phyloP scores from a whole-genome alignment of 1,139 yeast species.

The Kodamaea alishanica region DNA sequence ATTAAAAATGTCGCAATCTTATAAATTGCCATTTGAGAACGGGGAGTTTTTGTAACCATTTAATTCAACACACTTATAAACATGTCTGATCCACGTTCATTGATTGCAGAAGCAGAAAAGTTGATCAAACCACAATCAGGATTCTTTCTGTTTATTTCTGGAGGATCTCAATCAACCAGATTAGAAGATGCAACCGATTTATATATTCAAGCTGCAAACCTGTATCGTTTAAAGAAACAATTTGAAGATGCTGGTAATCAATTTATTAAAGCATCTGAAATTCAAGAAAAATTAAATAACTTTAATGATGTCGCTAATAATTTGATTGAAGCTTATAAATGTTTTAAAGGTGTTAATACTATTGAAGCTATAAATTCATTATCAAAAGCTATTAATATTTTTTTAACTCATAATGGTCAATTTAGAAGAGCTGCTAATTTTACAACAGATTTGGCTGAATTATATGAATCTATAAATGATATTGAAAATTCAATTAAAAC shows the following conservation, averaged over 20 bases:
- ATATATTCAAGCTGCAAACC: constrained; percentile 87
- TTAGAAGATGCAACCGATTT: constrained; percentile 91
- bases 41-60: too few species aligned
- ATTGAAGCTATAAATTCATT: constrained; percentile 76
- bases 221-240: constrained; percentile 73
- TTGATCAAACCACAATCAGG: constrained; percentile 65
- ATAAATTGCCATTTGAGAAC: background rate
- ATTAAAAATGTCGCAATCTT: background rate
- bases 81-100: constrained; percentile 40
- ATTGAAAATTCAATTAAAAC: constrained; percentile 64
- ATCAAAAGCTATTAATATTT: constrained; percentile 73
- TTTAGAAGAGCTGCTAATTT: constrained; percentile 95
- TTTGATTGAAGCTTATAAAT: constrained; percentile 86
- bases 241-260: constrained; percentile 72
- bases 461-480: constrained; percentile 75
- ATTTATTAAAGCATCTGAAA: constrained; percentile 80
- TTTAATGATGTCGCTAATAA: constrained; percentile 92
- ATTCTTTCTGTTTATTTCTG: constrained; percentile 64
- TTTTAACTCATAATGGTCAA: constrained; percentile 82
- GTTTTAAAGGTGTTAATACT: constrained; percentile 71
- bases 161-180: constrained; percentile 62
- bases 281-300: constrained; percentile 69
- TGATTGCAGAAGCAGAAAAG: constrained; percentile 45
- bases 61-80: constrained; percentile 1
- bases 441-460: constrained; percentile 83